Conservation (phyloP, 2,329 filamentous ascomycete genomes). For the Aspergillus pseudonomiae region DNA sequence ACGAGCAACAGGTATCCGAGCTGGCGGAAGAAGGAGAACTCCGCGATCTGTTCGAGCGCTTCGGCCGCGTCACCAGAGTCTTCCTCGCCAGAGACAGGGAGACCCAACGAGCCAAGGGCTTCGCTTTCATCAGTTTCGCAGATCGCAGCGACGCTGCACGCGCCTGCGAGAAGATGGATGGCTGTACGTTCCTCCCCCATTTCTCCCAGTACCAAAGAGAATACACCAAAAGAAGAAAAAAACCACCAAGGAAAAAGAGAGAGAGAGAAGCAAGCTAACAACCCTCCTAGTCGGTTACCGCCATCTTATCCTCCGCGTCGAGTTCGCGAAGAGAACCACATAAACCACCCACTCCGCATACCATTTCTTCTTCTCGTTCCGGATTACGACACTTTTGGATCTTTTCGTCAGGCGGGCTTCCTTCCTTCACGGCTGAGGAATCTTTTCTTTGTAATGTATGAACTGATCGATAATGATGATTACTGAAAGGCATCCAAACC, state of each 20-base stretch:
- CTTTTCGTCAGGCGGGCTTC: constrained; percentile 32
- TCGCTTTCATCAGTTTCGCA: constrained; percentile 97
- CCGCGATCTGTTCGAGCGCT: constrained; percentile 96
- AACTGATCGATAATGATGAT: constrained; percentile 41
- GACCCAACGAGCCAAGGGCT: constrained; percentile 94
- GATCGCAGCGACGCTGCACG: constrained; percentile 87
- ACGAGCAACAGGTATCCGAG: constrained; percentile 76
- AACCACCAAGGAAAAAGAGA: neutral
- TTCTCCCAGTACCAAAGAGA: neutral
- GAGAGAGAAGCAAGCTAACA: constrained; percentile 25
- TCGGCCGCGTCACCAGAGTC: constrained; percentile 93
- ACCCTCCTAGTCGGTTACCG: constrained; percentile 51
- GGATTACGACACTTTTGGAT: constrained; percentile 36
- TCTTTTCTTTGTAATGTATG: constrained; percentile 39
- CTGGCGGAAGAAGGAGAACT: constrained; percentile 95
- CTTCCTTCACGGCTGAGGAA: constrained; percentile 32
- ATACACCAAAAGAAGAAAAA: neutral
- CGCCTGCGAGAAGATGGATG: constrained; percentile 97
- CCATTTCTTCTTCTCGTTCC: constrained; percentile 19
- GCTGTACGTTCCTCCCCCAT: constrained; percentile 59
- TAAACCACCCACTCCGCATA: constrained; percentile 25
- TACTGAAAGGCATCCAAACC: constrained; percentile 33
- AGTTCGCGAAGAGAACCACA: constrained; percentile 54
- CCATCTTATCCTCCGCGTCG: constrained; percentile 56
- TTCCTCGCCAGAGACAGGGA: constrained; percentile 98